A percentile compares a stretch with the other conserved stretches of the same genome.
These are phyloP conservation scores for Macrolepiota dolichaula DNA, from an alignment of 768 basidiomycete species.

Conservation along the genomic window DNA sequence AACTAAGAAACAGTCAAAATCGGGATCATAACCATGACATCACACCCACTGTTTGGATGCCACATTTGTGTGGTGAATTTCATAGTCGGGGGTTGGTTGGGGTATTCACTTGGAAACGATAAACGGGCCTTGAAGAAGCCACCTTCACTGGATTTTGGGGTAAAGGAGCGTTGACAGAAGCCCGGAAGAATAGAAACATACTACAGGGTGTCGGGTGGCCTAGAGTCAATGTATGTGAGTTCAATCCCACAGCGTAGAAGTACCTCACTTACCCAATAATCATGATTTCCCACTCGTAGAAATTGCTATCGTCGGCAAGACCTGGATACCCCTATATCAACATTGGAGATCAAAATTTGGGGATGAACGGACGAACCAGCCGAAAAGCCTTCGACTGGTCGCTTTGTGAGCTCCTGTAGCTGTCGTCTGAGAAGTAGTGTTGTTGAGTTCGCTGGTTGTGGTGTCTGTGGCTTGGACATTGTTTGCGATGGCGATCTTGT, in stretches of 20 bases:
- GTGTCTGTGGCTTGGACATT: slow-evolving; percentile 19
- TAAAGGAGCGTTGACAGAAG: slow-evolving; percentile 3
- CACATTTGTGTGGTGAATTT: slow-evolving; percentile 93
- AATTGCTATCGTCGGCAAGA: slow-evolving; percentile 90
- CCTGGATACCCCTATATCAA: slow-evolving; percentile 40
- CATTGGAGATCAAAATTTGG: slow-evolving; percentile 21
- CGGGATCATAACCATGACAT: neutral
- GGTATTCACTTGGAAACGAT: slow-evolving; percentile 88
- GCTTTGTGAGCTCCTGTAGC: slow-evolving; percentile 83
- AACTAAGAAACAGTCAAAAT: slow-evolving; percentile 46
- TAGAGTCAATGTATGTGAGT: slow-evolving; percentile 27
- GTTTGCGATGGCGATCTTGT: slow-evolving; percentile 12
- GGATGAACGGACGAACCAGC: slow-evolving; percentile 52
- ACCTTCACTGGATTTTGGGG: slow-evolving; percentile 67
- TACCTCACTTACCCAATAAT: slow-evolving; percentile 77
- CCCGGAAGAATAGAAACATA: slow-evolving; percentile 31
- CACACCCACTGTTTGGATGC: slow-evolving; percentile 89
- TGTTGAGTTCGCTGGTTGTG: slow-evolving; percentile 31
- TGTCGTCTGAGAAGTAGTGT: slow-evolving; percentile 75
- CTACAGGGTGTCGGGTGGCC: slow-evolving; percentile 93
- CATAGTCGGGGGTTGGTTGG: slow-evolving; percentile 92
- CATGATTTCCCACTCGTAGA: slow-evolving; percentile 96
- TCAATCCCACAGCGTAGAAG: neutral
- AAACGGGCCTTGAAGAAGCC: slow-evolving; percentile 92
- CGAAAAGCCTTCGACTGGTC: slow-evolving; percentile 94